Base-by-base conservation (phyloP, 192 early-diverging fungal genomes). In the Rhizophagus sp. region DNA sequence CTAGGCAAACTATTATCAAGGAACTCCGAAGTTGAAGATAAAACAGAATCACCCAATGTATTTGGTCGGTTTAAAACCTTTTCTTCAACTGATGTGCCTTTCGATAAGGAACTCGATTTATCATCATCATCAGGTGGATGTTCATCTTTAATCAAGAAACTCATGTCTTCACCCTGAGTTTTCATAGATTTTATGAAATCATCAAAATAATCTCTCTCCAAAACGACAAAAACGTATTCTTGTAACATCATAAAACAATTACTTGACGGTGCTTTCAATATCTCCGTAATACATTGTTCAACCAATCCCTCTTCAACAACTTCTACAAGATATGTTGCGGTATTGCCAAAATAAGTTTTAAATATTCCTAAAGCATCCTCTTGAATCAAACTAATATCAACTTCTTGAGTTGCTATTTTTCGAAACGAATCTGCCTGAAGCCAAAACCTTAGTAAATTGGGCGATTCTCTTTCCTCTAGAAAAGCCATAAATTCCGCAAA, bases 401-500 rank as follows among this genome's bases (percentile, higher is more conserved):
- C 4, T 75, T 75, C 74, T 3, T 75, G 2, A 25, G 74, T 25
- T 41, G 74, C 61, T 27, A 75, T 75, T 62, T 75, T 75, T 4
- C 30, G 27, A 10, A 75, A 75, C 41, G 74, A 75, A 62, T 75
- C 74, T 10, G 41, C 74, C 13, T 75, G 74, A 61, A 75, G 74
- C 74, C 74, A 75, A 63, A 75, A 75, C 25, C 74, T 13, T 12
- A 75, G 34, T 75, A 75, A 75, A 41, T 62, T 75, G 3, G 52
- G 61, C 1, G 57, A 13, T 39, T 75, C 27, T 27, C 30, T 22
- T 63, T 75, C 74, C 22, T 75, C 74, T 0, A 75, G n/a, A 63
- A 75, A 75, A n/a, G 74, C 74, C 74, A 75, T 75, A 75, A 75
- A 75, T 25, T 75, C 74, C 3, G 74, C 74, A 63, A 75, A 75